A percentile compares a stretch with the other conserved stretches of the same genome.
Evolutionary conservation across 2,329 filamentous ascomycete species (phyloP).

Genomic region (Celoporthe dispersa): DNA sequence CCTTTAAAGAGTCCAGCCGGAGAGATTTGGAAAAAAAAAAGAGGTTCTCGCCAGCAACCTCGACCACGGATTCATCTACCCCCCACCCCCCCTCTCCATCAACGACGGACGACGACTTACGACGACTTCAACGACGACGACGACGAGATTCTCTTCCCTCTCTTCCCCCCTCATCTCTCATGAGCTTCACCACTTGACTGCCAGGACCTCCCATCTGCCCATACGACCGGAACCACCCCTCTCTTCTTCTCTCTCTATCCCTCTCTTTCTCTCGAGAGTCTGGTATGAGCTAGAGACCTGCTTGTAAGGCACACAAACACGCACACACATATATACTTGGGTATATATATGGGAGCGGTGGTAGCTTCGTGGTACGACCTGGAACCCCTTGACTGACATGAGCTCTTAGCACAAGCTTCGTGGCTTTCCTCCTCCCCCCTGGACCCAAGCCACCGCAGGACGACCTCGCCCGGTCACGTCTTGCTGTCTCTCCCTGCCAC

Average conservation of each 20-base stretch:
- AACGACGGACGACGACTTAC: neutral
- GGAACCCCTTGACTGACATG: constrained; percentile 21
- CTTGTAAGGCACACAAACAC: constrained; percentile 20
- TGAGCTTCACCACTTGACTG: constrained; percentile 4
- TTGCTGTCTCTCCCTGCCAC: neutral
- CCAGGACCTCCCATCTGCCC: neutral
- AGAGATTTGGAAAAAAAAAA: neutral
- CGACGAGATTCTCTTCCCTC: neutral
- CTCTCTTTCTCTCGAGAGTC: constrained; percentile 13
- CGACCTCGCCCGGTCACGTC: neutral
- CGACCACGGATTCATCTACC: neutral
- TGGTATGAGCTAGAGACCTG: constrained; percentile 25
- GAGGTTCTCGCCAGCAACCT: neutral
- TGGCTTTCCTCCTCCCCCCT: constrained; percentile 5
- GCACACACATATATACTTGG: neutral
- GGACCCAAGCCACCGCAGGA: neutral
- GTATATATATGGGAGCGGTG: constrained; percentile 1
- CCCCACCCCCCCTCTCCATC: neutral
- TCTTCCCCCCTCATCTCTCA: neutral
- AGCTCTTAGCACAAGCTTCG: constrained; percentile 18
- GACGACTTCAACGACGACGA: neutral
- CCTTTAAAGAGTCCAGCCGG: neutral
- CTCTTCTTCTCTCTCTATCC: neutral
- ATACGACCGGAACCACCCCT: neutral
- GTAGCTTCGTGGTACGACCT: neutral